Conservation (phyloP, 805 yeast species). For the Candida adriatica region DNA sequence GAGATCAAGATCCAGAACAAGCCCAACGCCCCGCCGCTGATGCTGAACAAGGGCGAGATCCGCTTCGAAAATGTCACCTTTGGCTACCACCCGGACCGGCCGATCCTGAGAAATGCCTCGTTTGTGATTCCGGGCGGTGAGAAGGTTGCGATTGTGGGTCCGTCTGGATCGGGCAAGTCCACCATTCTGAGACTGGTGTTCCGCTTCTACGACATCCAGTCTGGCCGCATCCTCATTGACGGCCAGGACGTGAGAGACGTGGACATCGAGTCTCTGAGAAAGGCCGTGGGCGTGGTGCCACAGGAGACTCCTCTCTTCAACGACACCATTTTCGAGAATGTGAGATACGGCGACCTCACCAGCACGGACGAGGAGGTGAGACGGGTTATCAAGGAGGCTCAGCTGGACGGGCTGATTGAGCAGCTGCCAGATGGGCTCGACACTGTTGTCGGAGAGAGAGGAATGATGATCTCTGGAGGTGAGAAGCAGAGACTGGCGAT, state of each 20-base stretch:
- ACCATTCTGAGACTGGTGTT: constrained; percentile 79
- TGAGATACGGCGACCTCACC: constrained; percentile 73
- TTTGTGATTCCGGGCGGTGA: constrained; percentile 87
- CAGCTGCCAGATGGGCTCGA: constrained; percentile 79
- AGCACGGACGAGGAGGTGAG: constrained; percentile 70
- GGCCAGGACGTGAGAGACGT: constrained; percentile 81
- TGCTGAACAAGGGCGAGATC: constrained; percentile 56
- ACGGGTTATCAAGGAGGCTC: constrained; percentile 60
- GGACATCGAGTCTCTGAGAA: constrained; percentile 67
- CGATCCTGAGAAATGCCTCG: constrained; percentile 71
- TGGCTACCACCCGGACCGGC: constrained; percentile 86
- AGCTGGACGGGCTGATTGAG: constrained; percentile 51
- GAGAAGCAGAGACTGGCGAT: constrained; percentile 95
- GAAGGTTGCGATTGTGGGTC: constrained; percentile 93
- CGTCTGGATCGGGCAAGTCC: constrained; percentile 94
- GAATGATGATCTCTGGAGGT: constrained; percentile 99
- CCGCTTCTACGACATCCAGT: constrained; percentile 78
- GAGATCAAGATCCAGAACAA: constrained; percentile 58
- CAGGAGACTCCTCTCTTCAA: constrained; percentile 96
- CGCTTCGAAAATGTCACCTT: constrained; percentile 86
- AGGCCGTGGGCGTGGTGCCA: constrained; percentile 85
- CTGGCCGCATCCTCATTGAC: constrained; percentile 76
- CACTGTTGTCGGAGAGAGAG: constrained; percentile 93
- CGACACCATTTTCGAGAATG: constrained; percentile 81
- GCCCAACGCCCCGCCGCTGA: constrained; percentile 56